phyloP scores from a whole-genome alignment of 371 early-diverging fungal species.

The Mortierella sp. region DNA sequence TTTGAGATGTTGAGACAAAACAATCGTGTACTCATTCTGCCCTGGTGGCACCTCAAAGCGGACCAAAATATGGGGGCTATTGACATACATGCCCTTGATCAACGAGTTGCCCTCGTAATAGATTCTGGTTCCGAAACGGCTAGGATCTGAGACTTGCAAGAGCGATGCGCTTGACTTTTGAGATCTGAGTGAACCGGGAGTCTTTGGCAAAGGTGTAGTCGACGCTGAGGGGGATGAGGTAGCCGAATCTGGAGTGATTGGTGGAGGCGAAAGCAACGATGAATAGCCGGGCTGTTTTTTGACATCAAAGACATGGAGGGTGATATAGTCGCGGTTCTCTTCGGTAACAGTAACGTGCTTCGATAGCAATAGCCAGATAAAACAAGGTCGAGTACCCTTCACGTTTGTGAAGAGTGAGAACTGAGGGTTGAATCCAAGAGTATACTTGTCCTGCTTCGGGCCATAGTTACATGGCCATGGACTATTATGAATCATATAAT shows the following conservation, averaged over 20 bases:
- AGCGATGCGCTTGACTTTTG: background rate
- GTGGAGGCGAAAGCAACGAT: constrained; percentile 11
- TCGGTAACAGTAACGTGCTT: constrained; percentile 86
- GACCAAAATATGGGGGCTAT: constrained; percentile 84
- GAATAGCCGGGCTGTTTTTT: constrained; percentile 55
- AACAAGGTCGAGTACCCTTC: constrained; percentile 62
- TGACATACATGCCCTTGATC: constrained; percentile 83
- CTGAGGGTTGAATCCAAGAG: constrained; percentile 84
- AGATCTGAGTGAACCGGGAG: background rate
- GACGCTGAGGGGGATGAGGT: constrained; percentile 5
- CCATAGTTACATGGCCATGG: constrained; percentile 71
- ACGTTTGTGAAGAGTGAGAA: constrained; percentile 71
- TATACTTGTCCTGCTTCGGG: constrained; percentile 73
- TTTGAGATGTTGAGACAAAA: constrained; percentile 84
- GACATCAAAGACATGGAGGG: constrained; percentile 81
- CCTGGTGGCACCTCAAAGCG: constrained; percentile 77
- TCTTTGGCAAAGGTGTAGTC: background rate
- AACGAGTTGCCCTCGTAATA: constrained; percentile 82
- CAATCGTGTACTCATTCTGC: constrained; percentile 73
- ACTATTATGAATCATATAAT: constrained; percentile 29
- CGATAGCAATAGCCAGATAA: constrained; percentile 83
- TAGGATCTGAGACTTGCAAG: background rate
- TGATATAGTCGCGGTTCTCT: constrained; percentile 86
- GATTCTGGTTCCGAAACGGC: constrained; percentile 65
- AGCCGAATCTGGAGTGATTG: constrained; percentile 7